Evolutionary conservation across 306 rosid species (phyloP), one percentile per base, ranked within the genome.

Genomic region (Ochetophila trinervis): DNA sequence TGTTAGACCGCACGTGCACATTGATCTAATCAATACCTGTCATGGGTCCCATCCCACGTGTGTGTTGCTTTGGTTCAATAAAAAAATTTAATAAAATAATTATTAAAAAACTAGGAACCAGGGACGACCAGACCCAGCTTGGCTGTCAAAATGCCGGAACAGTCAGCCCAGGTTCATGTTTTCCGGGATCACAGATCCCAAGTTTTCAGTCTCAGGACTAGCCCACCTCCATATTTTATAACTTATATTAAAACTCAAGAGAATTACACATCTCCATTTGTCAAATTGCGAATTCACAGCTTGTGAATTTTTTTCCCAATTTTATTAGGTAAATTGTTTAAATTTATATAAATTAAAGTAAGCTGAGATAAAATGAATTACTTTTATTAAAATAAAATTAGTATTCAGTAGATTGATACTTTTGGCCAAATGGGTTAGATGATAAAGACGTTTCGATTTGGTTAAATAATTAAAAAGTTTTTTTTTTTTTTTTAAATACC

Each of bases 171-270:
- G 44, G 8, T n/a, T 58, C 71, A 60, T 87, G 79, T 82, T 83
- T 78, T 78, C 80, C 74, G 83, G 64, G 48, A n/a, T 55, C 73
- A 76, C 74, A 77, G 88, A 88, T 83, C 86, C 88, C 82, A 71
- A 19, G 68, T 53, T 34, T 65, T 49, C 51, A 58, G 35, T 5
- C 42, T 23, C 67, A 27, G 20, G 14, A 30, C 40, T 34, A 53
- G n/a, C n/a, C n/a, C n/a, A n/a, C n/a, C n/a, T n/a, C n/a, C n/a
- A n/a, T n/a, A n/a, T n/a, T n/a, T n/a, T n/a, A n/a, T n/a, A n/a
- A n/a, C n/a, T n/a, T n/a, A n/a, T n/a, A n/a, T n/a, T n/a, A n/a
- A n/a, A n/a, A n/a, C n/a, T n/a, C n/a, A n/a, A n/a, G n/a, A n/a
- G n/a, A n/a, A n/a, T n/a, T n/a, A n/a, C n/a, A n/a, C n/a, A n/a